Conservation (phyloP, 208 protist species). For the Leishmania aethiopica region DNA sequence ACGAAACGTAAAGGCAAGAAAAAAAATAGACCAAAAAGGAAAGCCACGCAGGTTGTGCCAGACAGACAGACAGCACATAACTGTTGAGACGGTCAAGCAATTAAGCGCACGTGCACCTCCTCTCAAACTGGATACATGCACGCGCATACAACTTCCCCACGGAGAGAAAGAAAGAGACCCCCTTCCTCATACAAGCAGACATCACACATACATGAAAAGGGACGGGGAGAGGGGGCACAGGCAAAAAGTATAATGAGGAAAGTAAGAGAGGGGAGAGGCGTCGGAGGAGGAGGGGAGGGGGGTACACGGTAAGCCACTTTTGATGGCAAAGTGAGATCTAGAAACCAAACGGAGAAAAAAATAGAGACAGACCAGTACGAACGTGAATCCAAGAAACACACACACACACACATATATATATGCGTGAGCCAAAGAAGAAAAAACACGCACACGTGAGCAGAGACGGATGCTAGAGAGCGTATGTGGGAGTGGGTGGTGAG, state of each 20-base stretch:
- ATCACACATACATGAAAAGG: neutral
- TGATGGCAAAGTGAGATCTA: neutral
- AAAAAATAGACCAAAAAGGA: neutral
- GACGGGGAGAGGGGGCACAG: neutral
- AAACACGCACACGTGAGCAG: neutral
- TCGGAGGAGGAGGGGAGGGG: neutral
- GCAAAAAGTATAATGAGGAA: neutral
- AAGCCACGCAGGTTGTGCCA: neutral
- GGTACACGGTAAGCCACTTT: neutral
- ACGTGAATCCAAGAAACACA: neutral
- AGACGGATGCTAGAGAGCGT: neutral
- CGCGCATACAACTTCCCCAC: neutral
- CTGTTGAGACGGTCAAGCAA: neutral
- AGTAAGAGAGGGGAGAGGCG: neutral
- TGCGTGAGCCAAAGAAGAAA: neutral
- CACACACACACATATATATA: conserved; percentile 9
- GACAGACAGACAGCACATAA: neutral
- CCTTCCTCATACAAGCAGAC: neutral
- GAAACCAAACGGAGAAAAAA: conserved; percentile 19
- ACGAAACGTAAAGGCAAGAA: neutral
- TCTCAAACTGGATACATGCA: neutral
- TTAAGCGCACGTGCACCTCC: neutral
- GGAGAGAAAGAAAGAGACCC: neutral
- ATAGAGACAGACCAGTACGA: neutral
- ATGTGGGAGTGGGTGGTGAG: neutral